phyloP scores from a whole-genome alignment of 192 early-diverging fungal species.

The Coemansia sp. region DNA sequence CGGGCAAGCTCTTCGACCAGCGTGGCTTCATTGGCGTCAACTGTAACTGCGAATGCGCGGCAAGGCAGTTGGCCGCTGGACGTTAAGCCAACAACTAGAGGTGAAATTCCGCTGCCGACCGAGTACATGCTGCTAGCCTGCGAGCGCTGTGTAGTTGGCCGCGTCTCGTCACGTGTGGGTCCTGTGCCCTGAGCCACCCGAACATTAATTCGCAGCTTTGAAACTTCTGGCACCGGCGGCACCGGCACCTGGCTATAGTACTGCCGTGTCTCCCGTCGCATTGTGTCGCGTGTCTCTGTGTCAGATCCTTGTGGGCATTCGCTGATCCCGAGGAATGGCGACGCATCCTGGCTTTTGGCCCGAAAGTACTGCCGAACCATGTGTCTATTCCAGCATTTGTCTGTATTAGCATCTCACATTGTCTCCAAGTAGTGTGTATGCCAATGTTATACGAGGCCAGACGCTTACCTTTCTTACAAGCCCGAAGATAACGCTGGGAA shows the following conservation, averaged over 20 bases:
- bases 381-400: neutral
- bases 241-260: conserved; percentile 14
- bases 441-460: too few relatives aligned
- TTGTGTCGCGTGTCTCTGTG: conserved; percentile 3
- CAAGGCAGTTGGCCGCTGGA: neutral
- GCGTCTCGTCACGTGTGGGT: neutral
- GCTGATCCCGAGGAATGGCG: conserved; percentile 22
- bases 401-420: too few relatives aligned
- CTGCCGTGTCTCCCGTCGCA: conserved; percentile 2
- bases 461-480: too few relatives aligned
- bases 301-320: neutral
- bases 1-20: conserved; percentile 35
- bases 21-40: neutral
- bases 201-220: conserved; percentile 10
- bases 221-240: conserved; percentile 2
- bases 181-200: conserved; percentile 6
- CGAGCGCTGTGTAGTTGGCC: conserved; percentile 20
- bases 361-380: conserved; percentile 20
- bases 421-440: too few relatives aligned
- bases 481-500: too few relatives aligned
- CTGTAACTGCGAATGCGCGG: neutral
- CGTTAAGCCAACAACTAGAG: conserved; percentile 15
- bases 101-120: conserved; percentile 17
- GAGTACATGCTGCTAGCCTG: conserved; percentile 13
- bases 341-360: conserved; percentile 17